phyloP scores from a whole-genome alignment of 176 grass and related monocot species.

The Zoysia japonica region DNA sequence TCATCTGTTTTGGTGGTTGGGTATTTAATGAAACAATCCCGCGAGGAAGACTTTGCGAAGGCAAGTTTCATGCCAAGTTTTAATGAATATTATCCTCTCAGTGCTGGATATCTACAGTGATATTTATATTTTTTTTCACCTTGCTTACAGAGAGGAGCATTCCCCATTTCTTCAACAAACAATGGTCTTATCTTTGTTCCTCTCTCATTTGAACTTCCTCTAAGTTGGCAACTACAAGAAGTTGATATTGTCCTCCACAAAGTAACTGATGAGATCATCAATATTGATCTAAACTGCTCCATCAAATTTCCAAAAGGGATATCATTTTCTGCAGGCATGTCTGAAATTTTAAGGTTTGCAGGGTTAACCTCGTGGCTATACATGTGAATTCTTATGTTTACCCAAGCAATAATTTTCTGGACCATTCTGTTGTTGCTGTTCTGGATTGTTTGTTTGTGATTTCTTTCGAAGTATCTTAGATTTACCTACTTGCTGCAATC shows the following conservation, averaged over 20 bases:
- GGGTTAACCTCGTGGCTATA: slow-evolving; percentile 19
- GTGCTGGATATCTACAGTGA: slow-evolving; percentile 15
- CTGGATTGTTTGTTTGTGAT: neutral
- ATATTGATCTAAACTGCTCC: slow-evolving; percentile 62
- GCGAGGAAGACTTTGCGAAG: slow-evolving; percentile 90
- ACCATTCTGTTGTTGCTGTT: neutral
- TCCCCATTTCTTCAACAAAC: slow-evolving; percentile 68
- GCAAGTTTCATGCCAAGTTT: slow-evolving; percentile 52
- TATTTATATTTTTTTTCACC: slow-evolving; percentile 23
- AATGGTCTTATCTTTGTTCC: slow-evolving; percentile 74
- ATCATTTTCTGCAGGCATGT: slow-evolving; percentile 77
- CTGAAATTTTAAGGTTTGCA: slow-evolving; percentile 66
- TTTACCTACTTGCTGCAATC: neutral
- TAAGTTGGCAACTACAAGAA: slow-evolving; percentile 72
- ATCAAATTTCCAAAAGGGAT: slow-evolving; percentile 69
- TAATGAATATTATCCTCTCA: slow-evolving; percentile 24
- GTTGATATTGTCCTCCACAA: slow-evolving; percentile 91
- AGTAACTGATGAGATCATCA: slow-evolving; percentile 92
- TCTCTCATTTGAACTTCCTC: slow-evolving; percentile 72
- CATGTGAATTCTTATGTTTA: slow-evolving; percentile 19
- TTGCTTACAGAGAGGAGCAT: slow-evolving; percentile 83
- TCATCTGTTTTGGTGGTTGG: slow-evolving; percentile 67
- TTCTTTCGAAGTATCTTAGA: neutral
- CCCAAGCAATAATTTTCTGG: neutral
- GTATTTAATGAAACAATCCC: slow-evolving; percentile 90